A percentile compares a stretch with the other conserved stretches of the same genome.
phyloP scores from a whole-genome alignment of 2,329 filamentous ascomycete genomes.

The Berkeleyomyces rouxiae region DNA sequence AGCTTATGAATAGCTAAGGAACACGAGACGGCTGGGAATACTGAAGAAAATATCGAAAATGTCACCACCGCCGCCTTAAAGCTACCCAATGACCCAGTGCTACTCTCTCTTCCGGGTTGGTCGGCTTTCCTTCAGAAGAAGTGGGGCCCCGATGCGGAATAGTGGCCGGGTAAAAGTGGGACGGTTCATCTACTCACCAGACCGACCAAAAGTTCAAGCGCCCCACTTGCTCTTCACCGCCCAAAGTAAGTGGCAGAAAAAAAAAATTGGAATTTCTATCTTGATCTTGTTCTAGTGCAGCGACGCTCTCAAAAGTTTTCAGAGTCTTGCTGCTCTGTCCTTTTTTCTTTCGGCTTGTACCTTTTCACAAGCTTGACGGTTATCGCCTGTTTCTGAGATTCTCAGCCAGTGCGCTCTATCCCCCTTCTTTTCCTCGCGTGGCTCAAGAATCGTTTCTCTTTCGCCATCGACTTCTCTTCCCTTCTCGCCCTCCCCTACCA shows the following conservation, averaged over 20 bases:
- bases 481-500: conserved; percentile 6
- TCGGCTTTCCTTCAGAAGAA: neutral
- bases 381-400: neutral
- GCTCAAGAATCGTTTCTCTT: neutral
- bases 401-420: neutral
- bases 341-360: neutral
- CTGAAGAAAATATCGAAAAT: no score
- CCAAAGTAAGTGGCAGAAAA: conserved; percentile 20
- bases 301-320: neutral
- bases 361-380: neutral
- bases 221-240: conserved; percentile 20
- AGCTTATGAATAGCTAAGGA: conserved; percentile 28
- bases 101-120: no score
- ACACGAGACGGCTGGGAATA: neutral
- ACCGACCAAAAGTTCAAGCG: neutral
- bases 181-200: neutral
- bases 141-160: no score
- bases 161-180: neutral
- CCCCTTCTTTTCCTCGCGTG: neutral
- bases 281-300: conserved; percentile 5
- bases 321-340: neutral
- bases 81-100: no score
- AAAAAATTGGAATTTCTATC: conserved; percentile 15
- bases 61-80: no score
- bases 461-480: neutral